These are phyloP conservation scores for Erysimum pusillum DNA, from an alignment of 441 rosid genomes.

Conservation along the genomic window DNA sequence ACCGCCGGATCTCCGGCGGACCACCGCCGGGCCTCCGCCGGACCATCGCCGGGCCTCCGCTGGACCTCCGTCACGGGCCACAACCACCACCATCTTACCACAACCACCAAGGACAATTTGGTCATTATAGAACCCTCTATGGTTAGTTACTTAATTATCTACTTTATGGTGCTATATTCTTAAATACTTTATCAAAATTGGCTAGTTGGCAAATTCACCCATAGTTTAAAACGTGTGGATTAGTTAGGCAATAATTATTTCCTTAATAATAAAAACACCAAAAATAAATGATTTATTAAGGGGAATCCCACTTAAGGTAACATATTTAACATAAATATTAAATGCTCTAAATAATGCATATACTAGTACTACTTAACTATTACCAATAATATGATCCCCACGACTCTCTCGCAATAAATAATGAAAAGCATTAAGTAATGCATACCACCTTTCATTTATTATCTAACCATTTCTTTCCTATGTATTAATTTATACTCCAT, in stretches of 20 bases:
- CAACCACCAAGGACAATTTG: too few species aligned
- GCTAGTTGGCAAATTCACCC: too few species aligned
- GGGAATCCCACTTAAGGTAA: slow-evolving; percentile 23
- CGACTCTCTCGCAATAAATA: slow-evolving; percentile 32
- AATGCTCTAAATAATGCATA: slow-evolving; percentile 21
- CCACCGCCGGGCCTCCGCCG: too few species aligned
- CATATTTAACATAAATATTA: slow-evolving; percentile 5
- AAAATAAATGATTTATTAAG: neutral
- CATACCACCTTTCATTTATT: slow-evolving; percentile 44
- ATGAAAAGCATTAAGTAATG: slow-evolving; percentile 39
- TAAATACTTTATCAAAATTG: too few species aligned
- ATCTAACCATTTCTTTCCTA: slow-evolving; percentile 37
- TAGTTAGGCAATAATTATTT: slow-evolving; percentile 8
- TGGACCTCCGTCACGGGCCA: too few species aligned
- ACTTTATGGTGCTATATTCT: too few species aligned
- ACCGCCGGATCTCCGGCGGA: too few species aligned
- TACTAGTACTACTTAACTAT: neutral
- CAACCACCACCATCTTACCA: too few species aligned
- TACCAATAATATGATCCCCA: slow-evolving; percentile 40
- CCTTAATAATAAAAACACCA: slow-evolving; percentile 16
- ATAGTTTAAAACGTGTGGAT: slow-evolving; percentile 8
- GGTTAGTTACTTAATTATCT: too few species aligned
- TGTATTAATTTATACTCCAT: slow-evolving; percentile 8
- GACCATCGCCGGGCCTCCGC: too few species aligned
- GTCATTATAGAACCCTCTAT: too few species aligned